Evolutionary conservation across 345 rosid species (phyloP), one percentile per base, ranked within the genome.

Genomic region (Ricinus communis): DNA sequence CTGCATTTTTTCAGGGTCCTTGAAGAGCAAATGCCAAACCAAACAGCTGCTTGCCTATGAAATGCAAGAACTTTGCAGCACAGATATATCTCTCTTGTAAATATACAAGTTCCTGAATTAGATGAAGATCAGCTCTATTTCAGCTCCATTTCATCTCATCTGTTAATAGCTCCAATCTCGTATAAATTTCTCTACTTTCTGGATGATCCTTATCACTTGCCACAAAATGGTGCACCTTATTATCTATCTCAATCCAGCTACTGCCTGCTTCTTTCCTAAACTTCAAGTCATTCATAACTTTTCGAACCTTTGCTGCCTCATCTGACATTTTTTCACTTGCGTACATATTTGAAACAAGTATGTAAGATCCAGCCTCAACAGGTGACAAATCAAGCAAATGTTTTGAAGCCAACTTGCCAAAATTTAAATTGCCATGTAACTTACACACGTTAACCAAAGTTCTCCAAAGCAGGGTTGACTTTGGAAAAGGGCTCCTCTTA

Each of bases 171-270:
- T 77, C 70, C 77, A 81, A 71, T 51, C 57, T 68, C 4, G 79
- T 58, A 74, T 77, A 77, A 51, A 81, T 81, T 61, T 81, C 79
- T 27, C 60, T 62, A 59, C 77, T 77, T 63, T 65, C 66, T 27
- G 72, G 70, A 50, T 66, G 82, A 52, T 72, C 76, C 56, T 56
- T 77, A 62, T 58, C 68, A 31, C 80, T 72, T 28, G 82, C 80
- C 62, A 69, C 74, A 28, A 72, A 78, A 45, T 43, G 38, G 66
- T 78, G 82, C 18, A 77, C 67, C 61, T 69, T 72, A 8, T 66
- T 75, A 27, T 81, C 68, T 58, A 75, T 74, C 72, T 81, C 80
- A 60, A 81, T 75, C 82, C 78, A 75, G 68, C 85, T 81, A 40
- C 70, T 65, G 12, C 85, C 85, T 59, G 75, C 73, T 46, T 69